Evolutionary conservation across 108 stramenopile species (phyloP).

Genomic region (Cylindrotheca fusiformis): DNA sequence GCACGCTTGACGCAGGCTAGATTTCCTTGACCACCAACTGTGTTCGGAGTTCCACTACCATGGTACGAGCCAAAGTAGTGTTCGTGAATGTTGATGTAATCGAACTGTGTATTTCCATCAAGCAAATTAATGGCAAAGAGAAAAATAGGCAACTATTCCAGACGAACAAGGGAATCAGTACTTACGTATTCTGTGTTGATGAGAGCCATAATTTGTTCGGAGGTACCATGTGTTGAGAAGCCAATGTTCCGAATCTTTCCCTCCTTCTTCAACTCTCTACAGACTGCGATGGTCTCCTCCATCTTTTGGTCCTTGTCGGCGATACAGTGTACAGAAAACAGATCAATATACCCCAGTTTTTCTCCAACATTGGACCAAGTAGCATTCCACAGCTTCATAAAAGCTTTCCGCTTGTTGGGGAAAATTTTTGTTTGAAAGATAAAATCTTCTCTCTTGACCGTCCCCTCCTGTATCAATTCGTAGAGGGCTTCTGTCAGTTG

Average conservation of each 20-base stretch:
- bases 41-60: slow-evolving; percentile 56
- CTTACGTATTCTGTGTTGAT: slow-evolving; percentile 31
- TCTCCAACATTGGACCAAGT: slow-evolving; percentile 46
- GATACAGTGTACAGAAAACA: slow-evolving; percentile 28
- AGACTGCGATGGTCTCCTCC: slow-evolving; percentile 61
- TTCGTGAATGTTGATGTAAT: slow-evolving; percentile 87
- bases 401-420: slow-evolving; percentile 44
- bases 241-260: slow-evolving; percentile 86
- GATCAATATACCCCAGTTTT: slow-evolving; percentile 79
- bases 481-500: slow-evolving; percentile 76
- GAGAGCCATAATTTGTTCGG: slow-evolving; percentile 38
- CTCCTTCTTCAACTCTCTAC: slow-evolving; percentile 50
- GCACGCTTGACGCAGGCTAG: slow-evolving; percentile 55
- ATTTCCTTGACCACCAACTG: slow-evolving; percentile 55
- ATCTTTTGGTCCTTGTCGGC: slow-evolving; percentile 30
- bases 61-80: slow-evolving; percentile 88
- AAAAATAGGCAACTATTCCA: background rate
- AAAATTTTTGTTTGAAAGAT: slow-evolving; percentile 89
- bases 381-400: slow-evolving; percentile 45
- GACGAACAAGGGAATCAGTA: too few relatives aligned
- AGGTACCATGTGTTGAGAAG: slow-evolving; percentile 85
- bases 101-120: slow-evolving; percentile 66
- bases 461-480: slow-evolving; percentile 53
- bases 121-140: background rate
- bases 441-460: slow-evolving; percentile 68